phyloP scores from a whole-genome alignment of 169 alveolate species.

The Cryptosporidium muris region DNA sequence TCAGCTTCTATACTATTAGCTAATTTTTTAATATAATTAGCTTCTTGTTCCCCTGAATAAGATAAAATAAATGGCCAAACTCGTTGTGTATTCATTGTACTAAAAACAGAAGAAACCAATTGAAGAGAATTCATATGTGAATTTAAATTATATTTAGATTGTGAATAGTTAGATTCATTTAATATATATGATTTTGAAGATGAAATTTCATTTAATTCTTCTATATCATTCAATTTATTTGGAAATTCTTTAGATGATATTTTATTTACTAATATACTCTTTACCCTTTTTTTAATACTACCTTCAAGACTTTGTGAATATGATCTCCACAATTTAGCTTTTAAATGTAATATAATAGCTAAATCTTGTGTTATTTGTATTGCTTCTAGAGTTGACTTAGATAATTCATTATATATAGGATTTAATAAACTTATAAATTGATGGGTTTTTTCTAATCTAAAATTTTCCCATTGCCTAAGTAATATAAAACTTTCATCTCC shows the following conservation, averaged over 20 bases:
- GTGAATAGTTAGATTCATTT: background rate
- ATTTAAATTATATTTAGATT: conserved; percentile 4
- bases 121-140: conserved; percentile 6
- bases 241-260: background rate
- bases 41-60: conserved; percentile 11
- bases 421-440: conserved; percentile 9
- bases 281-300: background rate
- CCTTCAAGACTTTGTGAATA: conserved; percentile 21
- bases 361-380: conserved; percentile 18
- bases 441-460: conserved; percentile 22
- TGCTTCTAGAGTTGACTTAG: conserved; percentile 35
- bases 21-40: conserved; percentile 32
- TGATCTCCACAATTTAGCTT: conserved; percentile 23
- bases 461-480: conserved; percentile 29
- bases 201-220: background rate
- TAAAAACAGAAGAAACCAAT: background rate
- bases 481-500: conserved; percentile 11
- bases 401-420: conserved; percentile 21
- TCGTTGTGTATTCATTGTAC: conserved; percentile 9
- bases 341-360: conserved; percentile 17
- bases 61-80: conserved; percentile 47
- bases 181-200: too few species aligned
- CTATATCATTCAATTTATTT: background rate
- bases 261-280: background rate
- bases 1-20: conserved; percentile 47